phyloP scores from a whole-genome alignment of 228 moss, liverwort and hornwort species.

The Sphagnum magellanicum region DNA sequence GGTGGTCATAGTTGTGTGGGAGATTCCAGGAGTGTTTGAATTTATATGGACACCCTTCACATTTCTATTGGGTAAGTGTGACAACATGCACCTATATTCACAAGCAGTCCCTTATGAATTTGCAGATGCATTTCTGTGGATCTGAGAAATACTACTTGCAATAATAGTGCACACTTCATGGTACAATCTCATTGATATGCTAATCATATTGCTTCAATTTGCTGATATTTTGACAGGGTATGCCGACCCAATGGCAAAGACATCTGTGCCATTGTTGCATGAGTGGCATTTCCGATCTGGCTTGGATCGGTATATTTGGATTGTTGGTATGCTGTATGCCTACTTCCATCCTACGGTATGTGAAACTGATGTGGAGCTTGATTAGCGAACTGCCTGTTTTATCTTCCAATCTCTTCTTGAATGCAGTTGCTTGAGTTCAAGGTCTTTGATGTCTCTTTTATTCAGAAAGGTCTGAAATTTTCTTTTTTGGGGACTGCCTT shows the following conservation, averaged over 20 bases:
- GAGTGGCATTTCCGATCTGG: conserved; percentile 99
- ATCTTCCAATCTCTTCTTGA: no score
- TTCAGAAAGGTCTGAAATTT: no score
- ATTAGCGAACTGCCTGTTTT: no score
- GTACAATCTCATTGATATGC: not conserved
- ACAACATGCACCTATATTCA: no score
- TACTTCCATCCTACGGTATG: conserved; percentile 92
- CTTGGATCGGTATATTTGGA: conserved; percentile 94
- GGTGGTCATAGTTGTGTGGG: conserved; percentile 64
- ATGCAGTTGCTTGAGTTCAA: no score
- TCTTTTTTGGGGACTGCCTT: no score
- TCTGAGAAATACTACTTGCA: not conserved
- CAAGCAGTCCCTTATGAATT: no score
- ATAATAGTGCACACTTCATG: not conserved
- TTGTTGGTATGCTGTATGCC: conserved; percentile 92
- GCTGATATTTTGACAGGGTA: conserved; percentile 36
- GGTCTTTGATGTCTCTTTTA: no score
- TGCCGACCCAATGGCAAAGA: conserved; percentile 53
- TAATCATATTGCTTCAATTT: not conserved
- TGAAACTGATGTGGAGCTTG: no score
- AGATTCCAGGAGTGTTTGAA: conserved; percentile 94
- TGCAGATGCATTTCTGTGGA: not conserved
- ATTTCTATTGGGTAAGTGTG: conserved; percentile 60
- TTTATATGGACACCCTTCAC: conserved; percentile 80
- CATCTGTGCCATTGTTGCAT: conserved; percentile 35